Base-by-base conservation (phyloP, 768 basidiomycete genomes). In the Agrocybe chaxingu region DNA sequence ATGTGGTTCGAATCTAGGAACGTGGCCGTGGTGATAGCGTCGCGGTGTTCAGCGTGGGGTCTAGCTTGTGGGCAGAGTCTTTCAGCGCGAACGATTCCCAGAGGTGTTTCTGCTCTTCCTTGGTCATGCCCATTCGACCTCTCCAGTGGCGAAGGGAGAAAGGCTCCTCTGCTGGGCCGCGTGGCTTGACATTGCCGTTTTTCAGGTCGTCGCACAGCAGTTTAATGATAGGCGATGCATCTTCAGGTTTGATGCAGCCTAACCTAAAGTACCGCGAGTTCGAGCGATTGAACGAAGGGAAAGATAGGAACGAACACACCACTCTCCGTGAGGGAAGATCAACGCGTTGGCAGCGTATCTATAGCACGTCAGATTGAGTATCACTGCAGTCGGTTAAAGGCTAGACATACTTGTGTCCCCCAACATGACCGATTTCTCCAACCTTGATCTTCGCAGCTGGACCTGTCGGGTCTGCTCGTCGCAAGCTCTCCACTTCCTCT, bases 391-490 rank as follows among this genome's bases (percentile, higher is more conserved):
- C 39, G 18, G 40, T 13, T 4, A 45, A 39, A 19, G 32, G 39
- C 19, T 24, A 47, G 16, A 55, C 48, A 48, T 51, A 62, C 90
- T 88, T 76, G 67, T 94, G 91, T 19, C 89, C 89, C 1, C 92
- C 91, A 45, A 94, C 82, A 65, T 94, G 91, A 2, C 78, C 86
- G 5, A 85, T 78, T 55, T 89, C 82, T 3, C 80, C 80, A 1
- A 92, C 70, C 74, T 73, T 57, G 53, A 81, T 52, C 35, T 61
- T 54, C 5, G 53, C 55, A 1, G 64, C 61, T 2, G 58, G 45
- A 7, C 65, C 63, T 35, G n/a, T 39, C 1, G 65, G 59, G 32
- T 72, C 60, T 8, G 32, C 53, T 40, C 66, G 52, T 16, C 62
- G 64, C 43, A 75, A 72, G 36, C 60, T 66, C 35, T 62, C 62